A percentile compares a stretch with the other conserved stretches of the same genome.
These are phyloP conservation scores for Fonsecaea multimorphosa DNA, from an alignment of 2,329 filamentous ascomycete genomes.

Conservation along the genomic window DNA sequence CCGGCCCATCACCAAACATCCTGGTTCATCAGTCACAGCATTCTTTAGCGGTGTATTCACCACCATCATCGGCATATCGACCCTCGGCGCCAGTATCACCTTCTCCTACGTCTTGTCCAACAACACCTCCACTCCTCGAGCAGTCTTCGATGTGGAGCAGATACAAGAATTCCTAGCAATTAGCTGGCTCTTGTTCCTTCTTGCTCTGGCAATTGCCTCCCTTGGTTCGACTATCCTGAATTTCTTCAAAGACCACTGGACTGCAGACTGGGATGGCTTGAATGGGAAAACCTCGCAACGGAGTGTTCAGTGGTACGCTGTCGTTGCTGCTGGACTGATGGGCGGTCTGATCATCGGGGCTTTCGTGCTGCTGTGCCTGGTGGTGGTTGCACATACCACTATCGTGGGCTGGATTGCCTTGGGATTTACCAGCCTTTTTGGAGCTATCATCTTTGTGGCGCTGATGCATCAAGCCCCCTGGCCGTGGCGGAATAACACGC, in stretches of 20 bases:
- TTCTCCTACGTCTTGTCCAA: slow-evolving; percentile 40
- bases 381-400: slow-evolving; percentile 38
- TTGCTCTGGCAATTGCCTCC: slow-evolving; percentile 38
- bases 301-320: slow-evolving; percentile 38
- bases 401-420: slow-evolving; percentile 40
- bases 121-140: slow-evolving; percentile 24
- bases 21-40: slow-evolving; percentile 34
- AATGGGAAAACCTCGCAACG: slow-evolving; percentile 35
- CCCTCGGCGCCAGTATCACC: slow-evolving; percentile 39
- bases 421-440: slow-evolving; percentile 38
- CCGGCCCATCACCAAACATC: slow-evolving; percentile 36
- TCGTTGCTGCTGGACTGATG: slow-evolving; percentile 35
- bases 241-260: slow-evolving; percentile 40
- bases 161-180: slow-evolving; percentile 38
- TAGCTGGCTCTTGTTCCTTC: slow-evolving; percentile 40
- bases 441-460: slow-evolving; percentile 34
- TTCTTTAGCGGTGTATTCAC: slow-evolving; percentile 40
- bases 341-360: slow-evolving; percentile 37
- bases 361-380: slow-evolving; percentile 39
- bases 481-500: slow-evolving; percentile 35
- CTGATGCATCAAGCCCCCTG: slow-evolving; percentile 37
- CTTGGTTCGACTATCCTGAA: slow-evolving; percentile 39
- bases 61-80: slow-evolving; percentile 38
- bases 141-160: slow-evolving; percentile 27
- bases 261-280: slow-evolving; percentile 39